Percentiles rank a stretch among this genome's conserved stretches.
These are phyloP conservation scores for Pyricularia pennisetigena DNA, from an alignment of 2,329 filamentous ascomycete species.

Conservation along the genomic window DNA sequence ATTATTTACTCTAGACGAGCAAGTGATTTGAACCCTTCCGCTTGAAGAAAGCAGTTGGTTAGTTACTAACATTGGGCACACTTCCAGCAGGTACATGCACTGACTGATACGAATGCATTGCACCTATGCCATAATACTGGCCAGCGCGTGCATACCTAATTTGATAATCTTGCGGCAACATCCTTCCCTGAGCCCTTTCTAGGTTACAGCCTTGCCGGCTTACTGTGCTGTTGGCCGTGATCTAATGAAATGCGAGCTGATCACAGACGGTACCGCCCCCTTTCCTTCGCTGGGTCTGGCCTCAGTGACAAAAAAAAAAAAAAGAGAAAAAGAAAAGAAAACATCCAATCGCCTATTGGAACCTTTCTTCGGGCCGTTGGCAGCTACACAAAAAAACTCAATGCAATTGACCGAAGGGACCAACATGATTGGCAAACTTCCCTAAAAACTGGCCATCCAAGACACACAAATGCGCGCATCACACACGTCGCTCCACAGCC, in stretches of 20 bases:
- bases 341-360: background rate
- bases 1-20: background rate
- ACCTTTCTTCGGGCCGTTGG: background rate
- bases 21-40: background rate
- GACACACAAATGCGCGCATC: background rate
- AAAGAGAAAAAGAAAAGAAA: background rate
- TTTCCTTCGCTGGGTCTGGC: background rate
- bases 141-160: background rate
- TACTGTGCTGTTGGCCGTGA: background rate
- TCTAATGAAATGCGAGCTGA: background rate
- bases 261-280: background rate
- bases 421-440: background rate
- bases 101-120: background rate
- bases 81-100: background rate
- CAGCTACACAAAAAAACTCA: background rate
- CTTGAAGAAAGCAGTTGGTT: too few relatives aligned
- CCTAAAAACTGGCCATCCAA: background rate
- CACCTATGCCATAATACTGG: background rate
- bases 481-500: background rate
- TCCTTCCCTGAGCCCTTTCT: background rate
- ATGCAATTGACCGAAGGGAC: background rate
- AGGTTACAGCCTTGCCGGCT: background rate
- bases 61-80: too few relatives aligned
- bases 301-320: background rate
- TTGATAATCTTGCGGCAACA: background rate